phyloP scores from a whole-genome alignment of 768 basidiomycete species.

The Steccherinum ochraceum region DNA sequence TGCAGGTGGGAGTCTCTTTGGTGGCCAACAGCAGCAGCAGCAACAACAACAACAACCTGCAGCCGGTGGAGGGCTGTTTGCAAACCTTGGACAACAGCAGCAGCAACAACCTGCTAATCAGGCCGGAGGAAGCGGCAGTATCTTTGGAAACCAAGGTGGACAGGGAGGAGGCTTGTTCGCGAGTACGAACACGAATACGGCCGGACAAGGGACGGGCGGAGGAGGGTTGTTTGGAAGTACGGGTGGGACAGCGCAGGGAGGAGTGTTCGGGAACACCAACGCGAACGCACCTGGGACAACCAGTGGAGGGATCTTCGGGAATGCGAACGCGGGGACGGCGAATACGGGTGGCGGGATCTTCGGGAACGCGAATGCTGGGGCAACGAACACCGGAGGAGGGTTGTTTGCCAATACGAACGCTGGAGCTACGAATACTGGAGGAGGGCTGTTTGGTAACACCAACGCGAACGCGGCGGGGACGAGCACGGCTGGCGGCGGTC shows the following conservation, averaged over 20 bases:
- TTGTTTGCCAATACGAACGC: slow-evolving; percentile 18
- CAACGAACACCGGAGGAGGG: slow-evolving; percentile 16
- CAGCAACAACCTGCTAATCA: slow-evolving; percentile 4
- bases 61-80: slow-evolving; percentile 15
- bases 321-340: slow-evolving; percentile 1
- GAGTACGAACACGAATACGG: slow-evolving; percentile 8
- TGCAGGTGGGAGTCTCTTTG: slow-evolving; percentile 20
- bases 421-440: not conserved
- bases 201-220: slow-evolving; percentile 2
- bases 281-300: slow-evolving; percentile 4
- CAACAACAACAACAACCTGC: slow-evolving; percentile 11
- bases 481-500: slow-evolving; percentile 14
- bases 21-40: slow-evolving; percentile 12
- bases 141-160: not conserved
- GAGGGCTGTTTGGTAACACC: not conserved
- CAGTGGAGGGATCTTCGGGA: slow-evolving; percentile 17
- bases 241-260: too few species aligned
- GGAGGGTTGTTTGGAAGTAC: slow-evolving; percentile 16
- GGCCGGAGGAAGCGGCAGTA: too few species aligned
- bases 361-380: slow-evolving; percentile 15
- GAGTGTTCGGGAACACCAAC: slow-evolving; percentile 7
- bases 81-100: slow-evolving; percentile 3
- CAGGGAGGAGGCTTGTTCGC: slow-evolving; percentile 18
- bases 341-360: slow-evolving; percentile 20
- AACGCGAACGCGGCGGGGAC: slow-evolving; percentile 8